phyloP scores from a whole-genome alignment of 306 rosid genomes.

The Prunus salicina region DNA sequence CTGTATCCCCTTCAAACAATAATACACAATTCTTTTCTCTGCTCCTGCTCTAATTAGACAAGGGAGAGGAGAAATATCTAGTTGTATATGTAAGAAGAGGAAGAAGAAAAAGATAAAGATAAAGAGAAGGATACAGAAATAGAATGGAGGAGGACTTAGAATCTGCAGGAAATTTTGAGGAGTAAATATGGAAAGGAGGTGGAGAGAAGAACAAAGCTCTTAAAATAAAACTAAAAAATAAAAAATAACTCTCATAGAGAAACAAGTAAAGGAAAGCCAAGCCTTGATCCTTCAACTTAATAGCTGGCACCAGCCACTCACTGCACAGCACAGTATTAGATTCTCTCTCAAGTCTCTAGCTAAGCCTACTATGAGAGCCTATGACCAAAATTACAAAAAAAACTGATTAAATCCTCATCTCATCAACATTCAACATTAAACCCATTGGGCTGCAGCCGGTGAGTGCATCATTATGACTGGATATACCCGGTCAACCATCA shows the following conservation, averaged over 20 bases:
- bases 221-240: constrained; percentile 4
- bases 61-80: background rate
- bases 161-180: constrained; percentile 25
- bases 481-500: constrained; percentile 46
- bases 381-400: background rate
- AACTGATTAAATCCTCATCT: too few relatives aligned
- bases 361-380: background rate
- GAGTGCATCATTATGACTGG: constrained; percentile 29
- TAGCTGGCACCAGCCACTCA: constrained; percentile 68
- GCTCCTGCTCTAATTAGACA: background rate
- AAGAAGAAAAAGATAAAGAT: background rate
- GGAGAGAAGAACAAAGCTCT: constrained; percentile 16
- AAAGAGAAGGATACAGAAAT: background rate
- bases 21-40: too few relatives aligned
- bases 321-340: constrained; percentile 15
- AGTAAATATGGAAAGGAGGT: constrained; percentile 18
- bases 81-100: background rate
- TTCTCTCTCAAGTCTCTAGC: constrained; percentile 26
- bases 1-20: background rate
- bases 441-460: constrained; percentile 32
- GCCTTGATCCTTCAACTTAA: constrained; percentile 74
- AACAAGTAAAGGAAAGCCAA: constrained; percentile 11
- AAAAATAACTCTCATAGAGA: background rate
- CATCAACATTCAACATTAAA: too few relatives aligned
- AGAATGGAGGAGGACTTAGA: constrained; percentile 21